Conservation (phyloP, 2,329 filamentous ascomycete genomes). For the Penicillium sp. region DNA sequence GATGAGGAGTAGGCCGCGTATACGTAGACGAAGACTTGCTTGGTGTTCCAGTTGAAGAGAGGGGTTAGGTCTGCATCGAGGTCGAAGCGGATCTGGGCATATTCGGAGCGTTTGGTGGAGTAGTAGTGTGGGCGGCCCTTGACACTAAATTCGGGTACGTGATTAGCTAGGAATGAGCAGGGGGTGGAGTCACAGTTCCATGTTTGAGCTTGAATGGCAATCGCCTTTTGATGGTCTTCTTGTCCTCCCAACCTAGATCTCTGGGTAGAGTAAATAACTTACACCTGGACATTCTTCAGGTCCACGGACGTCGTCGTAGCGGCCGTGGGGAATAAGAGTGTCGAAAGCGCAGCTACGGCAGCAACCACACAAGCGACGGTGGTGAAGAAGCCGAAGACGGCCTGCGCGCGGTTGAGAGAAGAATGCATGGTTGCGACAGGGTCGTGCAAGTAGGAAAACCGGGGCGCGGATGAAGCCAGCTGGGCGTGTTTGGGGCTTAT, state of each 20-base stretch:
- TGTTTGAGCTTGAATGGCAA: not conserved
- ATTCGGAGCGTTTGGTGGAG: constrained; percentile 87
- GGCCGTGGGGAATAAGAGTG: constrained; percentile 59
- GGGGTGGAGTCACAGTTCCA: not conserved
- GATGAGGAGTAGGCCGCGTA: constrained; percentile 68
- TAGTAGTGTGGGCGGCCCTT: constrained; percentile 96
- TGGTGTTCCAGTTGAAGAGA: constrained; percentile 99
- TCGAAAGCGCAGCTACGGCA: constrained; percentile 76
- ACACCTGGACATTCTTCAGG: constrained; percentile 77
- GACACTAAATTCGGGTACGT: constrained; percentile 54
- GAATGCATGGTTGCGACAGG: constrained; percentile 69
- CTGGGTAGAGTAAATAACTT: constrained; percentile 32
- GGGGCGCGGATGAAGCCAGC: constrained; percentile 28
- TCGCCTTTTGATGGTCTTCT: not conserved
- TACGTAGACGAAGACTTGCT: constrained; percentile 95
- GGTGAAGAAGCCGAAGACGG: constrained; percentile 97
- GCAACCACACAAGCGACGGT: constrained; percentile 84
- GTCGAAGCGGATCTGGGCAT: constrained; percentile 90
- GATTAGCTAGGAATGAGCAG: not conserved
- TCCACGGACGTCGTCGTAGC: constrained; percentile 54
- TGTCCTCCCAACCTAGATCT: not conserved
- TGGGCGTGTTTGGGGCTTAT: constrained; percentile 28
- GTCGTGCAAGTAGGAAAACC: not conserved
- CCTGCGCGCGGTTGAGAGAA: constrained; percentile 79
- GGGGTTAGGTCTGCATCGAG: constrained; percentile 87